Evolutionary conservation across 768 basidiomycete species (phyloP), one percentile per base, ranked within the genome.

Genomic region (Boletus vermiculosoides): DNA sequence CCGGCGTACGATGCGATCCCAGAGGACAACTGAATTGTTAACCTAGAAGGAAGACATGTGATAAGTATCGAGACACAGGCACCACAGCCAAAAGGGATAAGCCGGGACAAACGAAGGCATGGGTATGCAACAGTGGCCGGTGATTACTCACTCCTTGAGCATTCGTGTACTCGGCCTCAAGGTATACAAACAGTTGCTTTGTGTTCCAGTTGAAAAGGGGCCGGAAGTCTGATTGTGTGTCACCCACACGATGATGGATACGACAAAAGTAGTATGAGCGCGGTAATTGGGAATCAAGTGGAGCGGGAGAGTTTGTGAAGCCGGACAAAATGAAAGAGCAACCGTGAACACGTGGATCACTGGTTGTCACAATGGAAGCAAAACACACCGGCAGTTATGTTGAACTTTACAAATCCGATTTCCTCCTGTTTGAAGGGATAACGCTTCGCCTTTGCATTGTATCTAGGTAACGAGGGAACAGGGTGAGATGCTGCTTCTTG

Each of bases 161-260:
- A 53, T 86, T 89, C 34, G 78, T 79, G 68, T 94, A 95, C 70
- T 95, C 92, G 0, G 90, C 94, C 63, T 86, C 83, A 34, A 96
- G 80, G 66, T 91, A 94, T 13, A 95, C 71, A 70, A 96, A 95
- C 12, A 96, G 67, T 68, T 96, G 94, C 73, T 96, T 96, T n/a
- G 94, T 95, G 72, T 96, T 96, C 93, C 93, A 96, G 73, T 94
- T 77, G 74, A 94, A 96, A 31, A 96, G 78, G 13, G 94, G 84
- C 10, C 82, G 77, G 5, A 96, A 77, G 73, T 96, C 94, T 94
- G 60, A 46, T 23, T 36, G 52, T 37, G 30, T 25, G 28, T 45
- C 53, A 50, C 47, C 25, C 52, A 50, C 42, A 47, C 42, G 46
- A 52, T 50, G 13, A 31, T 13, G 40, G n/a, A 47, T 12, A 22